Evolutionary conservation across 2,329 filamentous ascomycete species (phyloP).

Genomic region (Grosmannia huntii): DNA sequence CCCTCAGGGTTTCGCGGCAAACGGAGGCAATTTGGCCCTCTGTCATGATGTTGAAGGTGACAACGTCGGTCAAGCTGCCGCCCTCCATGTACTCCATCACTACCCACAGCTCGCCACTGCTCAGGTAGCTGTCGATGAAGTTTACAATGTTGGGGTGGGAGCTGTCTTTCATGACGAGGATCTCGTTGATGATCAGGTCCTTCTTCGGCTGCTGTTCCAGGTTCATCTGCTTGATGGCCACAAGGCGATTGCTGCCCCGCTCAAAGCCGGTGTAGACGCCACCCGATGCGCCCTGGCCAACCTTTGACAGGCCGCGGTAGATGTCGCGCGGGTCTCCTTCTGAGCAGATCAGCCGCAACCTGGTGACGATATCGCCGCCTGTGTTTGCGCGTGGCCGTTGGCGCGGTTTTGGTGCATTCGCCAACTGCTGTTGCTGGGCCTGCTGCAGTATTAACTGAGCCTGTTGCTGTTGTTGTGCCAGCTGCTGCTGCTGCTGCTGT

Average conservation of each 20-base stretch:
- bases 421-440: conserved; percentile 12
- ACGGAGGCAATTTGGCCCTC: conserved; percentile 95
- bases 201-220: conserved; percentile 98
- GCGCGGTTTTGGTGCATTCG: conserved; percentile 49
- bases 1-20: conserved; percentile 82
- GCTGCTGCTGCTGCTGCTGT: conserved; percentile 10
- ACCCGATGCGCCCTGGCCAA: conserved; percentile 92
- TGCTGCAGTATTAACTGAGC: conserved; percentile 5
- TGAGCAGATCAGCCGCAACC: conserved; percentile 80
- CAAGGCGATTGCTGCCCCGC: conserved; percentile 68
- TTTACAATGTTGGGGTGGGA: conserved; percentile 98
- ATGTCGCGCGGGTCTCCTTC: conserved; percentile 79
- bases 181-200: conserved; percentile 97
- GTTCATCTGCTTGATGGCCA: conserved; percentile 99
- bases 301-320: conserved; percentile 82
- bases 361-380: conserved; percentile 67
- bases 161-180: conserved; percentile 97
- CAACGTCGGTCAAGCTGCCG: conserved; percentile 91
- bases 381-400: conserved; percentile 70
- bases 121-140: conserved; percentile 93
- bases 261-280: conserved; percentile 91
- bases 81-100: conserved; percentile 99
- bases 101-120: conserved; percentile 87
- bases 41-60: conserved; percentile 98
- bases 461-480: conserved; percentile 12